Evolutionary conservation across 768 basidiomycete genomes (phyloP).

Genomic region (Postia placenta): DNA sequence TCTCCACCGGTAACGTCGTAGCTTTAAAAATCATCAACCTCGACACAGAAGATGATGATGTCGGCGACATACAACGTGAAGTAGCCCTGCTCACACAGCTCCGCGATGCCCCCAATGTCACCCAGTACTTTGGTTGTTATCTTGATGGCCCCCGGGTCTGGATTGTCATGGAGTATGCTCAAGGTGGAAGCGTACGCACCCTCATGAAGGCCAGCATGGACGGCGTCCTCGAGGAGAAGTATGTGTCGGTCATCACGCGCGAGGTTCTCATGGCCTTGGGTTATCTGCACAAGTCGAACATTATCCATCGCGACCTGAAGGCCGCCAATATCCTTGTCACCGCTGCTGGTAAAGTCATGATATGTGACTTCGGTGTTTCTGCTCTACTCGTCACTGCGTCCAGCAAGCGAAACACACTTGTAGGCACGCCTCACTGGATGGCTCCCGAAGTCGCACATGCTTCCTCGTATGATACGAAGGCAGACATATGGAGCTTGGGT

Average conservation of each 20-base stretch:
- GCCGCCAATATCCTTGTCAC: slow-evolving; percentile 95
- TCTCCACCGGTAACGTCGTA: slow-evolving; percentile 80
- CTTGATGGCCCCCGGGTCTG: slow-evolving; percentile 94
- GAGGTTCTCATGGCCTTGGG: slow-evolving; percentile 83
- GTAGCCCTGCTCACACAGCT: slow-evolving; percentile 89
- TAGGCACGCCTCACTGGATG: slow-evolving; percentile 99
- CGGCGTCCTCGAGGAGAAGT: slow-evolving; percentile 81
- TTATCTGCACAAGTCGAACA: slow-evolving; percentile 88
- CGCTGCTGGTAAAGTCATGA: slow-evolving; percentile 82
- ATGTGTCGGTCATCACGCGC: slow-evolving; percentile 79
- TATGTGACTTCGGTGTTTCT: slow-evolving; percentile 98
- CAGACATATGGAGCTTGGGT: slow-evolving; percentile 97
- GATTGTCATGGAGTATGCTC: slow-evolving; percentile 98
- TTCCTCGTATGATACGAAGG: slow-evolving; percentile 94
- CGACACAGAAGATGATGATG: slow-evolving; percentile 94
- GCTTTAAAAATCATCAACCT: slow-evolving; percentile 99
- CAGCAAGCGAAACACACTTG: slow-evolving; percentile 93
- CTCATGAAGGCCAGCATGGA: slow-evolving; percentile 84
- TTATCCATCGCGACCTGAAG: slow-evolving; percentile 98
- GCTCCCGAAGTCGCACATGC: slow-evolving; percentile 94
- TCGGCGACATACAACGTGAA: slow-evolving; percentile 93
- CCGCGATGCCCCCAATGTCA: slow-evolving; percentile 85
- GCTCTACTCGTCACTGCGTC: slow-evolving; percentile 78
- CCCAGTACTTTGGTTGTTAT: slow-evolving; percentile 94
- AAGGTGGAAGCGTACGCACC: slow-evolving; percentile 89